A percentile compares a stretch with the other conserved stretches of the same genome.
Evolutionary conservation across 2,329 filamentous ascomycete species (phyloP).

Genomic region (Colletotrichum orchidophilum): DNA sequence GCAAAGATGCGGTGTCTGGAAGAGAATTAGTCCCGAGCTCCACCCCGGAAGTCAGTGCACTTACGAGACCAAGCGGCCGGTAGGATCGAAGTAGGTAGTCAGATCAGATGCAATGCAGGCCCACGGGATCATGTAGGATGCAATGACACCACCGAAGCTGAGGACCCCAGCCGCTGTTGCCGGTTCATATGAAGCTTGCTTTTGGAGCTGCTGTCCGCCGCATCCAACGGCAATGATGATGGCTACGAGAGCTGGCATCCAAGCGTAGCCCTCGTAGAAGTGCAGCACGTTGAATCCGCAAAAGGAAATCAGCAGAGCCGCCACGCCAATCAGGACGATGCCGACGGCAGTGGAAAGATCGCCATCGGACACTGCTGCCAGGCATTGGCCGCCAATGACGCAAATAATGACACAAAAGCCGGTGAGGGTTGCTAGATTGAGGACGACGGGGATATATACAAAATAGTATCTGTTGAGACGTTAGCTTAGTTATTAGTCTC

Average conservation of each 20-base stretch:
- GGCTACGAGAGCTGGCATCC: conserved; percentile 53
- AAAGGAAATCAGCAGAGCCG: conserved; percentile 56
- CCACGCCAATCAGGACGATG: conserved; percentile 57
- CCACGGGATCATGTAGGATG: conserved; percentile 72
- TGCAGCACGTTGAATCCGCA: conserved; percentile 56
- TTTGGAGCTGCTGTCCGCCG: conserved; percentile 47
- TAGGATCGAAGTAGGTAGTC: conserved; percentile 68
- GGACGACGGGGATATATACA: conserved; percentile 39
- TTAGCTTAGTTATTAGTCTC: not conserved
- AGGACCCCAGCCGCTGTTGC: conserved; percentile 58
- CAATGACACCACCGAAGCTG: conserved; percentile 68
- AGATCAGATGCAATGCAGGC: conserved; percentile 68
- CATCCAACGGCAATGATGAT: conserved; percentile 51
- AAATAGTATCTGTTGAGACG: conserved; percentile 31
- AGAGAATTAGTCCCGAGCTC: not conserved
- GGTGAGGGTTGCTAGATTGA: conserved; percentile 58
- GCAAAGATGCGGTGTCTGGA: conserved; percentile 56
- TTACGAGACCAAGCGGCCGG: conserved; percentile 55
- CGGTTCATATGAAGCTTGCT: conserved; percentile 45
- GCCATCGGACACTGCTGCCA: conserved; percentile 48
- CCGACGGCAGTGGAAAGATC: conserved; percentile 53
- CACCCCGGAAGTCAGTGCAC: conserved; percentile 33
- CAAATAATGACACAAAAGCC: conserved; percentile 58
- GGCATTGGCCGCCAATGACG: conserved; percentile 56
- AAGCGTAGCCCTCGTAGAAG: conserved; percentile 56